Base-by-base conservation (phyloP, 1,139 yeast species). In the Blastobotrys illinoisensis region DNA sequence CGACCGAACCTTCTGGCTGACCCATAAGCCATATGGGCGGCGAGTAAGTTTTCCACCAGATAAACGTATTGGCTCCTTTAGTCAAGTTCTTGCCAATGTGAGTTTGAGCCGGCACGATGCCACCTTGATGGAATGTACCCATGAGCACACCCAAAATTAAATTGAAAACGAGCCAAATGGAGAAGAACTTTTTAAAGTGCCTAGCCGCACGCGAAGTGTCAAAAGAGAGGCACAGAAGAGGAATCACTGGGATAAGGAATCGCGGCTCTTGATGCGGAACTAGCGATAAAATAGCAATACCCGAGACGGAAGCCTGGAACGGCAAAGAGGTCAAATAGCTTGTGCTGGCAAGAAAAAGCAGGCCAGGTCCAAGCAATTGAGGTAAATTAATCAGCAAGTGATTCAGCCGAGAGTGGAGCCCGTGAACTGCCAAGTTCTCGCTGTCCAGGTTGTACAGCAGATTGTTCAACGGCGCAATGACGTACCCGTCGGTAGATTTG, bases 251-350 rank as follows among this genome's bases (percentile, higher is more conserved):
- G 0, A 84, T 64, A 49, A 95, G 71, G 67, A 95, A 95, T 48
- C 99, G 75, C 24, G 88, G 75, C 67, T 95, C 99, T 68, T 95
- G 99, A 67, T 95, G 99, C 9, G 95, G 96, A 13, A 89, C 77
- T 0, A 81, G 3, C 0, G 97, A 88, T 24, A 93, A 74, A 4
- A 81, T 56, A 0, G 74, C 4, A 1, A 88, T 44, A 0, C 91
- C 96, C 13, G 96, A 82, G 1, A 79, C 57, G 0, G 85, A 75
- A 0, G 91, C 71, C 47, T 85, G 71, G 58, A 82, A 80, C 1
- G 73, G 66, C 51, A 73, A 53, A 40, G 71, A 56, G 44, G 50
- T 53, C 55, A 62, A 44, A 64, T 64, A 66, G 23, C 57, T 52
- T 9, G 61, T 60, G 5, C 70, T 60, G 43, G 61, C 44, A 26